These are phyloP conservation scores for Acanthamoeba healyi DNA, from an alignment of 208 protist genomes.

Conservation along the genomic window DNA sequence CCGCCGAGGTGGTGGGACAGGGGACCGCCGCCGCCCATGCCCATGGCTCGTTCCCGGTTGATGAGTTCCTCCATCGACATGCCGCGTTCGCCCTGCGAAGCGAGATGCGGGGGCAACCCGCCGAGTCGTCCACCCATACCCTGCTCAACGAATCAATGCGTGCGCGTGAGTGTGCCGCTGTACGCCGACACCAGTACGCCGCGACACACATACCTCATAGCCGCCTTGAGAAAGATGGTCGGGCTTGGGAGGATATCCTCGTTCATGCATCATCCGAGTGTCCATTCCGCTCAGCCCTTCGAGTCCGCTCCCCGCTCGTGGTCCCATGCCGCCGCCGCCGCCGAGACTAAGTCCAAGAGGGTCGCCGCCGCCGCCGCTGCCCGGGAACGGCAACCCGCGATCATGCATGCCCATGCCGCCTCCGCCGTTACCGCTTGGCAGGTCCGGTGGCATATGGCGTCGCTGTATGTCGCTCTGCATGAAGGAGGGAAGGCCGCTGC, in stretches of 20 bases:
- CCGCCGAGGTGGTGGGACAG: background rate
- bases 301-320: background rate
- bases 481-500: background rate
- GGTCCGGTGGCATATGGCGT: background rate
- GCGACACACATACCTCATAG: constrained; percentile 1
- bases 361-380: background rate
- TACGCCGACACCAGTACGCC: no score
- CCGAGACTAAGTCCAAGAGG: background rate
- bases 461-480: background rate
- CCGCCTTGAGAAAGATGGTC: background rate
- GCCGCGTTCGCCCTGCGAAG: background rate
- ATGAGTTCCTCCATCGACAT: constrained; percentile 15
- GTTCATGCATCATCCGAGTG: constrained; percentile 1
- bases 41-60: constrained; percentile 9
- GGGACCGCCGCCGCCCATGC: background rate
- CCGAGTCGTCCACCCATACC: constrained; percentile 21
- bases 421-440: background rate
- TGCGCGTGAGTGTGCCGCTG: background rate
- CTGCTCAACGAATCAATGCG: no score
- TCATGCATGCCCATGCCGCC: background rate
- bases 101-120: background rate
- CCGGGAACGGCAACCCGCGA: background rate
- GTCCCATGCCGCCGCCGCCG: background rate
- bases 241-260: constrained; percentile 21
- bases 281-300: constrained; percentile 14